A percentile compares a stretch with the other conserved stretches of the same genome.
These are phyloP conservation scores for Saccharum hybrid DNA, from an alignment of 202 grass and related monocot genomes.

Conservation along the genomic window DNA sequence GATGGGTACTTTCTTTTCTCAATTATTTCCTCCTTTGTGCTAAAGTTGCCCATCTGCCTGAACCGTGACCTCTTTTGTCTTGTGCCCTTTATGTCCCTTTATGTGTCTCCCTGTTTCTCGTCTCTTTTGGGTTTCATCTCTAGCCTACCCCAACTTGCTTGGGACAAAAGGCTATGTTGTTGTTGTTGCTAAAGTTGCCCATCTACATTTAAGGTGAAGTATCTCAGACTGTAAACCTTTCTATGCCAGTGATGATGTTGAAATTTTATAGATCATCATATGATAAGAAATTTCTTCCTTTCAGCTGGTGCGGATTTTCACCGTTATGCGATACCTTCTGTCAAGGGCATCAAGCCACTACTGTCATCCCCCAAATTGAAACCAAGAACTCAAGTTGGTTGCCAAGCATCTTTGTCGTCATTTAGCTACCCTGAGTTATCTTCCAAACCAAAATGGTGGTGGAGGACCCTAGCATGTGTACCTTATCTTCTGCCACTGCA, in stretches of 20 bases:
- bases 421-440: constrained; percentile 69
- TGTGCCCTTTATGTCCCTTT: no score
- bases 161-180: no score
- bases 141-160: no score
- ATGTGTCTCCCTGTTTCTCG: no score
- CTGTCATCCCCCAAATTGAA: background rate
- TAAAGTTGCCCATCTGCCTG: no score
- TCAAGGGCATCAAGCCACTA: constrained; percentile 45
- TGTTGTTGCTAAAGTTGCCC: no score
- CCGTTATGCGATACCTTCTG: background rate
- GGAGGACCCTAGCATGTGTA: constrained; percentile 73
- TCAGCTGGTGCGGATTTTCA: constrained; percentile 46
- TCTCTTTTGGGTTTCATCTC: no score
- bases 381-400: constrained; percentile 46
- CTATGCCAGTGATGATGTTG: background rate
- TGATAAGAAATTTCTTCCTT: constrained; percentile 40
- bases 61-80: no score
- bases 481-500: constrained; percentile 79
- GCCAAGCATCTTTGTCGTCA: constrained; percentile 53
- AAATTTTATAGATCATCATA: constrained; percentile 20
- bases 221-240: background rate
- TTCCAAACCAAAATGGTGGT: constrained; percentile 81
- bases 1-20: background rate
- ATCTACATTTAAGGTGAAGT: background rate
- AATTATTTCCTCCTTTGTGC: constrained; percentile 4